These are phyloP conservation scores for Phytomonas sp. DNA, from an alignment of 208 protist genomes.

Conservation along the genomic window DNA sequence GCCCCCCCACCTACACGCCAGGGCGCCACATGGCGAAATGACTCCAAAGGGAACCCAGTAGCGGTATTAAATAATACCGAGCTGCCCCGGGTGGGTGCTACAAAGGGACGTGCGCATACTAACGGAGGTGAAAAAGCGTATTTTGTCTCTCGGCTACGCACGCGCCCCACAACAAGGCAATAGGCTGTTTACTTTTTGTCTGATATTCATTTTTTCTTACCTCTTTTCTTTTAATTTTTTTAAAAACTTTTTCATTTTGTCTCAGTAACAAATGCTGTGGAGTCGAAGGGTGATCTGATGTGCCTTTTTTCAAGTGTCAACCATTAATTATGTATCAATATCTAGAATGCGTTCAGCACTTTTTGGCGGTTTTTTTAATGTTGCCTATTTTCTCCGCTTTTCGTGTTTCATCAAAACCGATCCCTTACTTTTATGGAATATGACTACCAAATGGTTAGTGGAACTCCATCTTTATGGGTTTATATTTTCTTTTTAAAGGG, in stretches of 20 bases:
- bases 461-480: slow-evolving; percentile 7
- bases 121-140: neutral
- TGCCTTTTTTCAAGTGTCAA: neutral
- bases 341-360: neutral
- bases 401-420: neutral
- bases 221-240: neutral
- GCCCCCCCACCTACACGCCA: neutral
- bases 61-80: slow-evolving; percentile 1
- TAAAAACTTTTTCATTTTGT: neutral
- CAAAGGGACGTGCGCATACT: neutral
- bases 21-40: neutral
- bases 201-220: neutral
- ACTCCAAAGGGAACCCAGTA: neutral
- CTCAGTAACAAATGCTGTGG: neutral
- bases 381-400: neutral
- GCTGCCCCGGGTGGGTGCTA: neutral
- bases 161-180: neutral
- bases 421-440: neutral
- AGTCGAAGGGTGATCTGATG: neutral
- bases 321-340: neutral
- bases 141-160: neutral
- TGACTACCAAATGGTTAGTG: neutral
- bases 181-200: neutral
- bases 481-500: neutral
- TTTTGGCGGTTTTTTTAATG: neutral